Base-by-base conservation (phyloP, 2,329 filamentous ascomycete species). In the Trichoderma simmonsii region DNA sequence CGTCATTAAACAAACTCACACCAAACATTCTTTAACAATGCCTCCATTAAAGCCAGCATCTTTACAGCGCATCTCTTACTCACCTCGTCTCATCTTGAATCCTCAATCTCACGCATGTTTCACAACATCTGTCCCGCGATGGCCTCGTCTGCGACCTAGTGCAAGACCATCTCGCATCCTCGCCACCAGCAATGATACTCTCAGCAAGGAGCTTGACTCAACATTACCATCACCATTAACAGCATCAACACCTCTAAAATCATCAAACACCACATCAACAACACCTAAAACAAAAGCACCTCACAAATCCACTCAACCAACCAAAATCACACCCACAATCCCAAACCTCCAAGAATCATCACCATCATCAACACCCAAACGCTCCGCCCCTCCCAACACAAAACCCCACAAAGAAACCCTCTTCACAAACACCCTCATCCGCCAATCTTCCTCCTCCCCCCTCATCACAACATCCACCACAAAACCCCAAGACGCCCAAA, bases 401-500 rank as follows among this genome's bases (percentile, higher is more conserved):
- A 67, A 67, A 62, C 62, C 72, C 0, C 68, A 74, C 69, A 73
- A 72, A 30, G 34, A 72, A 12, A 61, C 73, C 43, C 74, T 77
- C 59, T 70, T 74, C 24, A 62, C 73, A n/a, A 71, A 64, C 71
- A 54, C 63, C 21, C 4, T 69, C 43, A 77, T 77, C 65, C 69
- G 67, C 48, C 72, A 76, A 34, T 34, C 68, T 8, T 8, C 64
- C 8, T 73, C 61, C 59, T 43, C 54, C 21, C 34, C 60, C n/a
- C 34, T 26, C 26, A 65, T 71, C 24, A 75, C 75, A 21, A 71
- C 72, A 6, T 72, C 74, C 8, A 56, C 73, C 12, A 67, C 71
- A n/a, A 76, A 75, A 30, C 69, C 73, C 12, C 73, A 68, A 14
- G 75, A 75, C n/a, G 72, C 77, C 28, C 71, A 76, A 26, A 72